Evolutionary conservation across 768 basidiomycete genomes (phyloP).

Genomic region (Tricholoma sp.): DNA sequence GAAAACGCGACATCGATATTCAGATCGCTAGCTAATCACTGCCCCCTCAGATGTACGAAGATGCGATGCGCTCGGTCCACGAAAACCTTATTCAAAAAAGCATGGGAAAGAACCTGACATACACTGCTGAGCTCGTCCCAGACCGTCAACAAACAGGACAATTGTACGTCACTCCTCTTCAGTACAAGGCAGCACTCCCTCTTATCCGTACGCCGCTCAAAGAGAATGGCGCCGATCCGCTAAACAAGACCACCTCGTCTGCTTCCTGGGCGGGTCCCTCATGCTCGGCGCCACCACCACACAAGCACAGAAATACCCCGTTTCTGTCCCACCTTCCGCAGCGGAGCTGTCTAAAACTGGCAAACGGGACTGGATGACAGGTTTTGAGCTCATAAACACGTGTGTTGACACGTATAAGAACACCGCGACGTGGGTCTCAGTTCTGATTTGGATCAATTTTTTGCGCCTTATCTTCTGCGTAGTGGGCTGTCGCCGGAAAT

Average conservation of each 20-base stretch:
- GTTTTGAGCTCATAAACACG: slow-evolving; percentile 77
- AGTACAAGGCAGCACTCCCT: not conserved
- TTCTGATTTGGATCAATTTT: not conserved
- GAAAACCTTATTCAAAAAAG: slow-evolving; percentile 65
- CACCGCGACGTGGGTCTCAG: slow-evolving; percentile 65
- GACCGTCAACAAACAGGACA: slow-evolving; percentile 31
- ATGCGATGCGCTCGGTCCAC: slow-evolving; percentile 79
- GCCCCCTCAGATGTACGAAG: slow-evolving; percentile 75
- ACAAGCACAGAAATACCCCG: slow-evolving; percentile 41
- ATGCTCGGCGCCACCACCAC: slow-evolving; percentile 80
- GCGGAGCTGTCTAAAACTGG: slow-evolving; percentile 55
- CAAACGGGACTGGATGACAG: slow-evolving; percentile 78
- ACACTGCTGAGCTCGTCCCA: slow-evolving; percentile 81
- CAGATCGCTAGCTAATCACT: not conserved
- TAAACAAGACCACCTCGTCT: slow-evolving; percentile 95
- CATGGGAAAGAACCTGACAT: slow-evolving; percentile 49
- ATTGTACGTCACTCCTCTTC: slow-evolving; percentile 22
- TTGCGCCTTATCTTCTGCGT: not conserved
- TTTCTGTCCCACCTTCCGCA: slow-evolving; percentile 62
- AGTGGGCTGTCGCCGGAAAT: slow-evolving; percentile 90
- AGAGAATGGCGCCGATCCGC: slow-evolving; percentile 69
- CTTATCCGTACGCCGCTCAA: not conserved
- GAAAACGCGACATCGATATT: no score
- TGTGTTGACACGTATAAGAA: slow-evolving; percentile 77
- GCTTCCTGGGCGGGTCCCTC: slow-evolving; percentile 92